Evolutionary conservation across 305 asterid genomes (phyloP), one percentile per base, ranked within the genome.

Genomic region (Fraxinus sp.): DNA sequence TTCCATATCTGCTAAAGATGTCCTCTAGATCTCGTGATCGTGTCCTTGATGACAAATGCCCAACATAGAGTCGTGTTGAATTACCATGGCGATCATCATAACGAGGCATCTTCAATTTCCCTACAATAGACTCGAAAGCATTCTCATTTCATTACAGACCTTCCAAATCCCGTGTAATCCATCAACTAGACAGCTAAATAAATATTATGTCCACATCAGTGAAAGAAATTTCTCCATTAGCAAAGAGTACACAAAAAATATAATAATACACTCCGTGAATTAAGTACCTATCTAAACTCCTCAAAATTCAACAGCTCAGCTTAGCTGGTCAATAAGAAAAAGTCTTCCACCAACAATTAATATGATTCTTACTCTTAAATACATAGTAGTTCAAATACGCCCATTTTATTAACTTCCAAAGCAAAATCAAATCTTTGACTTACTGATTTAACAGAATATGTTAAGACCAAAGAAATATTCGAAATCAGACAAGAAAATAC

Each of bases 21-120:
- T 96, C 94, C 86, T 95, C 99, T 88, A 96, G 81, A 90, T 96
- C 98, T 39, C 98, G 90, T 0, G 99, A 91, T 2, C 97, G 90
- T 5, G 99, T 96, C 89, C 98, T 91, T 30, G 98, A 92, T 52
- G 98, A 91, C 87, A 96, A 89, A 87, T 88, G 99, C 33, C 98
- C 99, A 80, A 96, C 98, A 82, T 96, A 96, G 77, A 96, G 97
- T 82, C 98, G 94, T 16, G 98, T 92, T 20, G 93, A 87, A 49
- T 87, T 85, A 70, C 97, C 94, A 86, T 92, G 87, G 30, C 97
- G 90, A 79, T 95, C 98, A 80, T 94, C 99, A 36, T 92, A 87
- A 0, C 98, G 93, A 66, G 99, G 97, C 99, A 96, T 95, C 76
- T 74, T 80, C 35, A 30, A 32, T 70, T 68, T 68, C 41, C 72